phyloP scores from a whole-genome alignment of 345 rosid species.

The Eucalyptus marginata region DNA sequence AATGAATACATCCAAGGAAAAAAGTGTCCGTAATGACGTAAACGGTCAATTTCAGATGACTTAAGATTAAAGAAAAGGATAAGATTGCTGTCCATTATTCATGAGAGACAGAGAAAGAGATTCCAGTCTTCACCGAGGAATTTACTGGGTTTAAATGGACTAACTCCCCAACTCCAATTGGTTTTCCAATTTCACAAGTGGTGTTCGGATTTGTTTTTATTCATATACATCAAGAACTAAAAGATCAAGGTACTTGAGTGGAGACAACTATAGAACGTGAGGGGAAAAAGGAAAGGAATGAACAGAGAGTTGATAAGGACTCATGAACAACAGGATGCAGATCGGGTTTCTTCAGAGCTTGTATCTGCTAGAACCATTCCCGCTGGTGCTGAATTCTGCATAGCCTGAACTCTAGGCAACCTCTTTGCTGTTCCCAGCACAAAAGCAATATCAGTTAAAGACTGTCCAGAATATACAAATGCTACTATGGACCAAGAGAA shows the following conservation, averaged over 20 bases:
- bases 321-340: constrained; percentile 36
- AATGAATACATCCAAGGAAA: neutral
- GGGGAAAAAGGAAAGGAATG: neutral
- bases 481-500: neutral
- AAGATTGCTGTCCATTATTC: neutral
- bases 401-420: constrained; percentile 52
- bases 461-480: neutral
- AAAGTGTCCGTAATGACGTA: neutral
- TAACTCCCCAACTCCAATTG: neutral
- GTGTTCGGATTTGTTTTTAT: neutral
- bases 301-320: neutral
- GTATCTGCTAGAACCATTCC: constrained; percentile 39
- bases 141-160: neutral
- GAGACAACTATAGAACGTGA: neutral
- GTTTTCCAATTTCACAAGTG: neutral
- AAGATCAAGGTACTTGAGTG: neutral
- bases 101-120: neutral
- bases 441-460: neutral
- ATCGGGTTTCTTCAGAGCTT: constrained; percentile 11
- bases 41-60: too few species aligned
- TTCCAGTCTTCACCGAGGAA: neutral
- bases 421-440: constrained; percentile 30
- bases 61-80: too few species aligned
- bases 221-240: neutral
- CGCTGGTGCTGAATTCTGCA: constrained; percentile 23